These are phyloP conservation scores for Enteropsectra breve DNA, from an alignment of 371 early-diverging fungal species.

Conservation along the genomic window DNA sequence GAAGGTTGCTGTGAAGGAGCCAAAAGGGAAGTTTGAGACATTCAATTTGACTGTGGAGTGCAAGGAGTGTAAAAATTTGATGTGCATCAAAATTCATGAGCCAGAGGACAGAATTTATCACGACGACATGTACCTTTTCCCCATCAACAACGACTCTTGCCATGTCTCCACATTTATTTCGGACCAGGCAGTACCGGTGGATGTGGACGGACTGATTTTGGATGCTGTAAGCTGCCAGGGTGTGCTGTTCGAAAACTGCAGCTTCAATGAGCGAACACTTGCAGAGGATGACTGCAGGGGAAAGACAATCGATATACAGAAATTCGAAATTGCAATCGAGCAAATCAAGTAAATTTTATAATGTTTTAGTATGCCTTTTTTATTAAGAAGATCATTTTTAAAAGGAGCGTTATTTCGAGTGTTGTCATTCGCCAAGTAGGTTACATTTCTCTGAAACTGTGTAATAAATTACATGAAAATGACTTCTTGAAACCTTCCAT, in stretches of 20 bases:
- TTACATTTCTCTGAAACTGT: too few species aligned
- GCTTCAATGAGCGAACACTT: conserved; percentile 3
- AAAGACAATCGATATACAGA: conserved; percentile 7
- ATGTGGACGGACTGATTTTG: conserved; percentile 29
- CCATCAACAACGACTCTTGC: conserved; percentile 2
- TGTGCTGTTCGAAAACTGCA: conserved; percentile 9
- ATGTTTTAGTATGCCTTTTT: too few species aligned
- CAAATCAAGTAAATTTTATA: conserved; percentile 10
- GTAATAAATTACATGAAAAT: too few species aligned
- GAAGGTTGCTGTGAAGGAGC: conserved; percentile 2
- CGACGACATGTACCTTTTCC: conserved; percentile 12
- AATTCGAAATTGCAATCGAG: conserved; percentile 8
- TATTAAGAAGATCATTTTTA: too few species aligned
- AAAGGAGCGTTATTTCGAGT: too few species aligned
- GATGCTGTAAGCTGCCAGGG: conserved; percentile 5
- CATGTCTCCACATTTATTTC: conserved; percentile 11
- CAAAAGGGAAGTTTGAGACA: not conserved
- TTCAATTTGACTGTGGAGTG: conserved; percentile 17
- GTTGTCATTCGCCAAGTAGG: too few species aligned
- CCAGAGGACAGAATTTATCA: not conserved
- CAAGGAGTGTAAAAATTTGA: conserved; percentile 13
- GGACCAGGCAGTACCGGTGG: conserved; percentile 9
- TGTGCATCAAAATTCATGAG: conserved; percentile 10
- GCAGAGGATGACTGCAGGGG: conserved; percentile 8
- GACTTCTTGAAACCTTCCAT: too few species aligned